Percentiles rank a stretch among this genome's conserved stretches.
phyloP scores from a whole-genome alignment of 805 yeast species.

The Clavispora asparagi region DNA sequence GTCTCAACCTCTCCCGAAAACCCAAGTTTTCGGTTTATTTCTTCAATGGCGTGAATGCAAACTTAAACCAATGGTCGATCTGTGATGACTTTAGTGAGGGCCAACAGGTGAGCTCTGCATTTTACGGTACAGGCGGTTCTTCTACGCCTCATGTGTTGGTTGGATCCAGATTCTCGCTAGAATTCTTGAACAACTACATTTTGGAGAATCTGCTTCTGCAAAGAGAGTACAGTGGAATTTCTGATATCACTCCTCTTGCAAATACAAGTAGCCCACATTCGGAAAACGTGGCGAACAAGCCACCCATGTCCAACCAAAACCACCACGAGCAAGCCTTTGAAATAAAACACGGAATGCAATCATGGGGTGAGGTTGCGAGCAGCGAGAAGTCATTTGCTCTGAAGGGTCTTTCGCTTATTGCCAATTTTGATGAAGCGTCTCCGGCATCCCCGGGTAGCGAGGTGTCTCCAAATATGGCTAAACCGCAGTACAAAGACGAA shows the following conservation, averaged over 20 bases:
- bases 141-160: constrained; percentile 65
- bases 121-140: constrained; percentile 47
- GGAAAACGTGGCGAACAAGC: constrained; percentile 3
- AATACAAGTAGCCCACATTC: not conserved
- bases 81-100: constrained; percentile 84
- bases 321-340: not conserved
- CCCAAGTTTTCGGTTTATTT: constrained; percentile 80
- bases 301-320: constrained; percentile 3
- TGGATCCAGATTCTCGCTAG: constrained; percentile 48
- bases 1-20: constrained; percentile 48
- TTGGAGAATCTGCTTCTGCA: constrained; percentile 31
- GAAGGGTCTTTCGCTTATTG: constrained; percentile 6
- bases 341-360: not conserved
- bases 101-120: constrained; percentile 71
- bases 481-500: not conserved
- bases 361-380: constrained; percentile 7
- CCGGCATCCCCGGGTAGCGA: constrained; percentile 5
- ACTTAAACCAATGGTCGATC: constrained; percentile 67
- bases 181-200: constrained; percentile 50
- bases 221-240: constrained; percentile 6
- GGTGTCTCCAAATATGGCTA: not conserved
- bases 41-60: constrained; percentile 47
- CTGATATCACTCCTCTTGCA: not conserved
- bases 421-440: constrained; percentile 4
- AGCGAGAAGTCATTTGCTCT: constrained; percentile 7